Conservation (phyloP, 2,329 filamentous ascomycete species). For the Penicillium paneum region DNA sequence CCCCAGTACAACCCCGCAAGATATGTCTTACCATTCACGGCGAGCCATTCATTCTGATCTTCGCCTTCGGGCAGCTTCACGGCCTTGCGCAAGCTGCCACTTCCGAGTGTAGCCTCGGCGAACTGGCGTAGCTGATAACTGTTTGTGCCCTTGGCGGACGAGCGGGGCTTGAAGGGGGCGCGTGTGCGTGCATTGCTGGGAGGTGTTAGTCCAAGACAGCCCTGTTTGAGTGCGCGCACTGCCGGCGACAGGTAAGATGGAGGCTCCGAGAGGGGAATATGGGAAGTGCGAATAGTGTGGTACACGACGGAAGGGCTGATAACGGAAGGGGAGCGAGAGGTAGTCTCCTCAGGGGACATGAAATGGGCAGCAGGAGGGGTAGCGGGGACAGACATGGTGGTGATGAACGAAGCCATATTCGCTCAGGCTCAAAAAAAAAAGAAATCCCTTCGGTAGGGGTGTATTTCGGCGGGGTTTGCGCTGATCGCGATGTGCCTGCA, state of each 20-base stretch:
- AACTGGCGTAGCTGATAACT: constrained; percentile 96
- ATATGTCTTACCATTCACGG: constrained; percentile 75
- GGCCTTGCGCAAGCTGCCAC: constrained; percentile 90
- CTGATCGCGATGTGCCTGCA: constrained; percentile 27
- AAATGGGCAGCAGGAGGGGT: constrained; percentile 33
- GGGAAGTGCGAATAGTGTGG: constrained; percentile 32
- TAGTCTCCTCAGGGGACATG: constrained; percentile 28
- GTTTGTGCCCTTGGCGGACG: constrained; percentile 77
- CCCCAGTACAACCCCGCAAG: not conserved
- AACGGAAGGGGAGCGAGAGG: constrained; percentile 19
- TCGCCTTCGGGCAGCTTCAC: constrained; percentile 97
- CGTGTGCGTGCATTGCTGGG: constrained; percentile 79
- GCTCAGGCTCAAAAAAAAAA: not conserved
- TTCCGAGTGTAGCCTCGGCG: constrained; percentile 93
- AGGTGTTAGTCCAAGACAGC: constrained; percentile 40
- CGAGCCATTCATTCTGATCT: constrained; percentile 96
- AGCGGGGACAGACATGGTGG: constrained; percentile 68
- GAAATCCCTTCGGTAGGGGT: constrained; percentile 10
- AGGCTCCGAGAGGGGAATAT: constrained; percentile 28
- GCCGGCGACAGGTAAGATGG: constrained; percentile 39
- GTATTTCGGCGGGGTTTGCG: constrained; percentile 19
- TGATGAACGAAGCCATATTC: constrained; percentile 72
- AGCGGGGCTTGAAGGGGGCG: constrained; percentile 87
- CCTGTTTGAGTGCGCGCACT: constrained; percentile 38
- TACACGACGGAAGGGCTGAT: constrained; percentile 29